A percentile compares a stretch with the other conserved stretches of the same genome.
Evolutionary conservation across 2,329 filamentous ascomycete species (phyloP).

Genomic region (Xylaria sp.): DNA sequence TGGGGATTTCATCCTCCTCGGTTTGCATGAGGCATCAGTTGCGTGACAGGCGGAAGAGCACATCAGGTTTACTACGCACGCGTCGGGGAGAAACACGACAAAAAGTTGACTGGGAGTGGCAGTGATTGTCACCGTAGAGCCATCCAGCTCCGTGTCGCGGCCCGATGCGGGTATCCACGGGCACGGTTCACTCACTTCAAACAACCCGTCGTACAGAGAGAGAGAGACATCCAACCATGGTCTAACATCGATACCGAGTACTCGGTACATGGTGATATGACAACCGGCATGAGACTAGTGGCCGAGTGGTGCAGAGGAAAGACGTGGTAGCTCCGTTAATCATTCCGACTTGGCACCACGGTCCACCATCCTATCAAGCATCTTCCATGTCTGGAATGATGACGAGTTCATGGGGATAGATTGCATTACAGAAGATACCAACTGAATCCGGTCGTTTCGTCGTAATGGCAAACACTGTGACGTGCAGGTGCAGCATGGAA

Average conservation of each 20-base stretch:
- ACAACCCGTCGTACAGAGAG: neutral
- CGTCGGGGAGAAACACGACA: neutral
- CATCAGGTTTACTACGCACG: neutral
- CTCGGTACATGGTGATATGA: conserved; percentile 15
- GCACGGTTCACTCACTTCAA: neutral
- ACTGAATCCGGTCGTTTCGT: neutral
- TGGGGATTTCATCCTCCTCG: neutral
- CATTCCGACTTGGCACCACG: neutral
- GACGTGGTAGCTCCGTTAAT: too few species aligned
- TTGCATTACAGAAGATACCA: conserved; percentile 1
- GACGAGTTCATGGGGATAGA: neutral
- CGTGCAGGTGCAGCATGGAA: neutral
- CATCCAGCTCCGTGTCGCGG: neutral
- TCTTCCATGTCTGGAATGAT: neutral
- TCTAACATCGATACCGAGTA: conserved; percentile 10
- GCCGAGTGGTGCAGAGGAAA: neutral
- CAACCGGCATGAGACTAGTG: neutral
- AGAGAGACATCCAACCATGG: neutral
- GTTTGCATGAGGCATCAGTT: neutral
- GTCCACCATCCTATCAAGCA: neutral
- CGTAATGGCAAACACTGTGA: neutral
- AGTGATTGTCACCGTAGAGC: neutral
- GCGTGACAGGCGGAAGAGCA: neutral
- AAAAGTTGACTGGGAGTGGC: neutral
- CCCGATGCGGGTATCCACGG: conserved; percentile 10